phyloP scores from a whole-genome alignment of 371 early-diverging fungal genomes.

The Mucor racemosus region DNA sequence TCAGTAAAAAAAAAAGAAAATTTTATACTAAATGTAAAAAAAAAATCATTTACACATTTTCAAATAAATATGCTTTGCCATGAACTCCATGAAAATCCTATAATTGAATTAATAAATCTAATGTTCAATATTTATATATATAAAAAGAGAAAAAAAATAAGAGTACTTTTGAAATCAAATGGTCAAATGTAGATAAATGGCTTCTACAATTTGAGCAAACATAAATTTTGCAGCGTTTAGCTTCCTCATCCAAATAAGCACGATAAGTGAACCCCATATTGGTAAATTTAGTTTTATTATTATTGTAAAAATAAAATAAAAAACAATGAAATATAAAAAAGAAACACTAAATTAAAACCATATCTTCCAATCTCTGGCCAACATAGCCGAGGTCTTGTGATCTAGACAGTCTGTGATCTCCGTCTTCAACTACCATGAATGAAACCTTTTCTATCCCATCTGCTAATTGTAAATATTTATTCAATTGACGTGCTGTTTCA shows the following conservation, averaged over 20 bases:
- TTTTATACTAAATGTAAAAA: background rate
- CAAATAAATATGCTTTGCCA: constrained; percentile 70
- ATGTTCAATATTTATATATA: background rate
- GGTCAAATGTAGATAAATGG: constrained; percentile 69
- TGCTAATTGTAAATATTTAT: constrained; percentile 9
- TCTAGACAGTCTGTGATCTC: constrained; percentile 50
- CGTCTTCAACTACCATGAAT: constrained; percentile 31
- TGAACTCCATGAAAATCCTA: constrained; percentile 68
- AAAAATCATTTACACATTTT: constrained; percentile 53
- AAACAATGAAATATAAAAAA: background rate
- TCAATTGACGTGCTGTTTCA: constrained; percentile 15
- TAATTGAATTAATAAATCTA: background rate
- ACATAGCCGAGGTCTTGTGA: constrained; percentile 28
- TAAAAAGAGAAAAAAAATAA: background rate
- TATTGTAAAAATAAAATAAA: background rate
- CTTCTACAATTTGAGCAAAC: constrained; percentile 75
- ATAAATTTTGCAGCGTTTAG: constrained; percentile 39
- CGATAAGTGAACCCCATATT: constrained; percentile 66
- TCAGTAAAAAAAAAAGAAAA: background rate
- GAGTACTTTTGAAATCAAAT: constrained; percentile 68
- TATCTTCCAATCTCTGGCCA: background rate
- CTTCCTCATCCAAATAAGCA: constrained; percentile 55
- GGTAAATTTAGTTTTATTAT: background rate
- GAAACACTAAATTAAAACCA: constrained; percentile 9
- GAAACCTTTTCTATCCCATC: constrained; percentile 13